Base-by-base conservation (phyloP, 2,329 filamentous ascomycete genomes). In the Pseudogymnoascus sp. region DNA sequence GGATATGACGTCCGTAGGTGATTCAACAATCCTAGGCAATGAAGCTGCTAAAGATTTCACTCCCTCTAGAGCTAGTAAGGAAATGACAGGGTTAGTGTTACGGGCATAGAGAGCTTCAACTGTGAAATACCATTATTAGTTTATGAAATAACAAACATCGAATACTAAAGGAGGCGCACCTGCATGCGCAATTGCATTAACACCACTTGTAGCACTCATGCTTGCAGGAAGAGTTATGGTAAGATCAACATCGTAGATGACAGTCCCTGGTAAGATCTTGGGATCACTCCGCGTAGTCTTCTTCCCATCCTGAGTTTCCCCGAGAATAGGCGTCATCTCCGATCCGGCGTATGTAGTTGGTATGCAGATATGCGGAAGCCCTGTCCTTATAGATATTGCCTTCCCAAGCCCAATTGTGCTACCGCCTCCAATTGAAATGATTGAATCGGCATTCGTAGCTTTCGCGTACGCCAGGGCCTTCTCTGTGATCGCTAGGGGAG, bases 291-390 rank as follows among this genome's bases (percentile, higher is more conserved):
- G 75, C 4, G 84, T 87, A 63, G 78, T 81, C 74, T 88, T 86
- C 64, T 76, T 70, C 0, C 85, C 84, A 61, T 82, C 78, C 8
- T 77, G 75, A 0, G 84, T 87, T 74, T 88, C 84, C 1, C 85
- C 85, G 13, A 88, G 74, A 59, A 86, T 86, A 0, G 85, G 82
- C 2, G 85, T 87, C 79, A 88, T 85, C 69, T 88, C 86, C 64
- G 81, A 83, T 4, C 82, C 82, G 3, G 83, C 80, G 69, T 86
- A 86, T 0, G 83, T 85, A 1, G 83, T 86, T n/a, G 83, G 82
- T 59, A 86, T 80, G 67, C 81, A 84, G 47, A 86, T 79, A 68
- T 86, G 82, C 19, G 81, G 81, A 35, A 85, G 74, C 0, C 77
- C 77, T 31, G 81, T 83, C 42, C 80, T 77, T 56, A 80, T 74